These are phyloP conservation scores for Serpula lacrymans DNA, from an alignment of 768 basidiomycete genomes.

Conservation along the genomic window DNA sequence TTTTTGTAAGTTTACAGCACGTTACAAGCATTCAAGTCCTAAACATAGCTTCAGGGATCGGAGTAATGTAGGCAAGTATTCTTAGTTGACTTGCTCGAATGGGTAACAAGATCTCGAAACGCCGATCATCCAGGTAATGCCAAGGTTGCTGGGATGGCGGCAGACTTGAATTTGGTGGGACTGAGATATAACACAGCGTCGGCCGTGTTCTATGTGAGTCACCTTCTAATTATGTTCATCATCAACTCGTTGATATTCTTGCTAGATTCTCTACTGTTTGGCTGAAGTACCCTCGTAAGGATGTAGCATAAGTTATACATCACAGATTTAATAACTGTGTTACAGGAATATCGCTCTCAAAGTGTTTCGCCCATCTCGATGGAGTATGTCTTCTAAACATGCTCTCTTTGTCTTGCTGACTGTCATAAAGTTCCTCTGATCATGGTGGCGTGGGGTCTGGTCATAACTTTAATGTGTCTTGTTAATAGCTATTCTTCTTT, in stretches of 20 bases:
- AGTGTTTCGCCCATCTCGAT: conserved; percentile 32
- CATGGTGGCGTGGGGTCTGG: conserved; percentile 37
- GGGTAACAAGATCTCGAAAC: neutral
- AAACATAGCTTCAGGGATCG: conserved; percentile 41
- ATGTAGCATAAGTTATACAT: neutral
- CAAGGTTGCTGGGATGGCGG: conserved; percentile 42
- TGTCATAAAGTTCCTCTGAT: conserved; percentile 32
- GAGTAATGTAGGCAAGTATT: conserved; percentile 38
- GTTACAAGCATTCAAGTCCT: too few relatives aligned
- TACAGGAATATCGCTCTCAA: conserved; percentile 36
- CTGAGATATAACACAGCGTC: conserved; percentile 35
- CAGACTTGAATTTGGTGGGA: conserved; percentile 32
- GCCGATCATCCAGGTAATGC: conserved; percentile 32
- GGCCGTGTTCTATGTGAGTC: conserved; percentile 35
- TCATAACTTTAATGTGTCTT: conserved; percentile 38
- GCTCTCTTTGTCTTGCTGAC: conserved; percentile 2
- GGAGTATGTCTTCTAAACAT: conserved; percentile 25
- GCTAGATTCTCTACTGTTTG: conserved; percentile 34
- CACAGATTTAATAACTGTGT: conserved; percentile 4
- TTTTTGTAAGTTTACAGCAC: conserved; percentile 47
- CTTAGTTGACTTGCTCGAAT: neutral
- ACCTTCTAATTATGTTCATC: conserved; percentile 1
- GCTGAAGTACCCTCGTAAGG: conserved; percentile 37
- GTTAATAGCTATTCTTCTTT: conserved; percentile 30
- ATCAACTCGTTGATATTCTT: neutral